Base-by-base conservation (phyloP, 192 early-diverging fungal genomes). In the Entrophospora sp. region DNA sequence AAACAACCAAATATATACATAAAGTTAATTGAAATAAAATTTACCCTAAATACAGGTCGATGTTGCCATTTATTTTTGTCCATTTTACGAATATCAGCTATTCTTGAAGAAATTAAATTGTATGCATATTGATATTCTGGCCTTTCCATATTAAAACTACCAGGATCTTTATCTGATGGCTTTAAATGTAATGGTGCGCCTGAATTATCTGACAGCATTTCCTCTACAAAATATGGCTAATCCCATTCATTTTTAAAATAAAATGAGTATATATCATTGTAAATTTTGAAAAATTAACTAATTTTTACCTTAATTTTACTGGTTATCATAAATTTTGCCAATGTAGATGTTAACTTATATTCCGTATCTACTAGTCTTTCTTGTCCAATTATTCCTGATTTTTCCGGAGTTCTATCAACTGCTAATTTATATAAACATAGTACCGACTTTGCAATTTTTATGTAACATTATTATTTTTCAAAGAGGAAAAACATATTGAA, bases 11-110 rank as follows among this genome's bases (percentile, higher is more conserved):
- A n/a, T n/a, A n/a, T n/a, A n/a, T n/a, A n/a, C n/a, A n/a, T n/a
- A n/a, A n/a, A n/a, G n/a, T n/a, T n/a, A n/a, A n/a, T n/a, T n/a
- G n/a, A n/a, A n/a, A n/a, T n/a, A n/a, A 16, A n/a, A 64, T 57
- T 27, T 75, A 91, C 89, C 67, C 77, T 82, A 53, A 68, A 91
- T 22, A 78, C 73, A 1, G 85, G 86, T 32, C 83, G 78, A 62
- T 91, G 90, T 30, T 88, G 84, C 85, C 85, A 88, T 18, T 79
- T 71, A 6, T 81, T 81, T 66, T 84, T 90, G 52, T 91, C 89
- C 7, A 75, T 59, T 51, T 69, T 69, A 38, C 83, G 77, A 30
- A 89, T 79, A 16, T 77, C 69, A 18, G 64, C 67, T 9, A 63
- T 22, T 63, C 36, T 44, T 13, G 61, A 24, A 63, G 61, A 73